These are phyloP conservation scores for Phenoliferia sp. DNA, from an alignment of 1,284 basidiomycete genomes.

Conservation along the genomic window DNA sequence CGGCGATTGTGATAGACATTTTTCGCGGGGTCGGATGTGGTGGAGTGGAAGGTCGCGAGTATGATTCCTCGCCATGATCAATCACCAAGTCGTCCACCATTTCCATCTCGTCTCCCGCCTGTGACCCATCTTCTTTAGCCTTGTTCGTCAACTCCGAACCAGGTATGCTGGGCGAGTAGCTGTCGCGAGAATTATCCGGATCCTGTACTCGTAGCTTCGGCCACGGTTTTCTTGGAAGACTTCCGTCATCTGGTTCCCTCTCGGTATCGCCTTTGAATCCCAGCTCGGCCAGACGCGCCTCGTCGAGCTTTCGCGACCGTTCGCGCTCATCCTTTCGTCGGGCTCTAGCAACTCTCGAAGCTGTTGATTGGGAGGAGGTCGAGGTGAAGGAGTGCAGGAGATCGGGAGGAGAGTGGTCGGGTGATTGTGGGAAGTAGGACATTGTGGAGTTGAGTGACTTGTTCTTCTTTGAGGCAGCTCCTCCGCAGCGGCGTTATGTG, in stretches of 20 bases:
- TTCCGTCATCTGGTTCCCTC: not conserved
- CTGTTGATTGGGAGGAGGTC: not conserved
- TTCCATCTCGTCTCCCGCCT: not conserved
- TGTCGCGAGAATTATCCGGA: not conserved
- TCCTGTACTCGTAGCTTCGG: not conserved
- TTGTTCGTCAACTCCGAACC: not conserved
- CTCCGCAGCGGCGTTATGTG: no score
- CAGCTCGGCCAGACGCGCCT: not conserved
- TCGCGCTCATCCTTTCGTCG: not conserved
- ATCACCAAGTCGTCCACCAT: not conserved
- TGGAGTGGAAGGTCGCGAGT: not conserved
- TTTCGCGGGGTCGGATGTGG: not conserved
- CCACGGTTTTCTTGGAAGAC: not conserved
- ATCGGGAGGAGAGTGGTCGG: not conserved
- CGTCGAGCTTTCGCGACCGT: not conserved
- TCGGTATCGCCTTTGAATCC: not conserved
- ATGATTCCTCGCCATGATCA: not conserved
- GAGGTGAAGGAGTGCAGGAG: not conserved
- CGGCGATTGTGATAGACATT: not conserved
- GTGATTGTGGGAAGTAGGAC: not conserved
- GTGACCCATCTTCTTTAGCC: not conserved
- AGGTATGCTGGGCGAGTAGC: not conserved
- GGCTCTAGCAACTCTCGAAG: not conserved
- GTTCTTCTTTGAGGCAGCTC: no score
- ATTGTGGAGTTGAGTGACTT: no score